These are phyloP conservation scores for Glycine soja DNA, from an alignment of 306 rosid genomes.

Conservation along the genomic window DNA sequence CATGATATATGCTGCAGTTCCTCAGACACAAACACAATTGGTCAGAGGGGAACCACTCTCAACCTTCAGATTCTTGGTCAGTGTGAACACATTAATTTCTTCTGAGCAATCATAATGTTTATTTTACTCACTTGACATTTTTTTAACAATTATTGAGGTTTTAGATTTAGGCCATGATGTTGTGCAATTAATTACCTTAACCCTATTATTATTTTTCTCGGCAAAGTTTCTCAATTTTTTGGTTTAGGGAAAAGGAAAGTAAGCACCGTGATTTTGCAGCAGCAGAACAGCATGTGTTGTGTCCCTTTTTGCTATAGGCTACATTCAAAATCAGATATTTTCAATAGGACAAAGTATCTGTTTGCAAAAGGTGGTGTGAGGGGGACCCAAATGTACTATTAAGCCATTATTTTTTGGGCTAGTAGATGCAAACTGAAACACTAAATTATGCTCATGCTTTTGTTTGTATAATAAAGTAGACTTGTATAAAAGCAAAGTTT, in stretches of 20 bases:
- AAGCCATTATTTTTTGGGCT: slow-evolving; percentile 42
- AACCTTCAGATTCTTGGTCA: slow-evolving; percentile 82
- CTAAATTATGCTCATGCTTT: not conserved
- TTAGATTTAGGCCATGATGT: slow-evolving; percentile 12
- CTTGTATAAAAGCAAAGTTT: slow-evolving; percentile 28
- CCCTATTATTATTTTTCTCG: not conserved
- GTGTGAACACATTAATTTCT: slow-evolving; percentile 23
- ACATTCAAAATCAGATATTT: slow-evolving; percentile 39
- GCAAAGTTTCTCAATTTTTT: not conserved
- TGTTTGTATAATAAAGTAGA: slow-evolving; percentile 28
- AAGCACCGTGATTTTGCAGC: not conserved
- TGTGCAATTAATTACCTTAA: not conserved
- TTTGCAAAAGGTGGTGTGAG: slow-evolving; percentile 38
- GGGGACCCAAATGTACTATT: slow-evolving; percentile 51
- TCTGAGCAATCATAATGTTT: not conserved
- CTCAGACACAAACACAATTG: slow-evolving; percentile 72
- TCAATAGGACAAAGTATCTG: slow-evolving; percentile 28
- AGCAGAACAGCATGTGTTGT: not conserved
- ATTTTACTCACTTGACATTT: slow-evolving; percentile 19
- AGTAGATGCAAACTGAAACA: slow-evolving; percentile 53
- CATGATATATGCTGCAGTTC: slow-evolving; percentile 66
- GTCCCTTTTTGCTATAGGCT: slow-evolving; percentile 23
- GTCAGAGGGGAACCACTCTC: slow-evolving; percentile 84
- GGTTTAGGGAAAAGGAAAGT: slow-evolving; percentile 40
- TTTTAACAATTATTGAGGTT: slow-evolving; percentile 1